These are phyloP conservation scores for Triticum dicoccoides DNA, from an alignment of 176 grass and related monocot species.

Conservation along the genomic window DNA sequence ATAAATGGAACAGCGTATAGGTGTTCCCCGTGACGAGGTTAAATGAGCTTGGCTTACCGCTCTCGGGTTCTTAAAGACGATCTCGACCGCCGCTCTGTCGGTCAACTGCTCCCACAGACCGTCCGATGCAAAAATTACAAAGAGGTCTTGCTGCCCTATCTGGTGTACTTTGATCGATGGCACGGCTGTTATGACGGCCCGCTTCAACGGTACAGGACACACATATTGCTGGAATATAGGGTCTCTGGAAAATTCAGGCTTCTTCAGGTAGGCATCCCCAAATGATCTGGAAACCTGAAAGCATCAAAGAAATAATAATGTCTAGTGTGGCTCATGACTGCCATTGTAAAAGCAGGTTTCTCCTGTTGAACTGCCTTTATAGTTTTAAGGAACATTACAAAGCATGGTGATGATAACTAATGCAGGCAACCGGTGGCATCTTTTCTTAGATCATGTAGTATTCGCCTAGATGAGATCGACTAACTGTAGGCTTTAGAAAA, in stretches of 20 bases:
- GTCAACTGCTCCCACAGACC: conserved; percentile 59
- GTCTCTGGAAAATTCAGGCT: conserved; percentile 36
- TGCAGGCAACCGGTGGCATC: not conserved
- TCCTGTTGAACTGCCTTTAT: not conserved
- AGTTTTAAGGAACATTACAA: not conserved
- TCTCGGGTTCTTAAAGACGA: conserved; percentile 50
- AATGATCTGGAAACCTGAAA: conserved; percentile 61
- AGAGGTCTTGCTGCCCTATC: conserved; percentile 44
- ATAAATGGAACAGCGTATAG: not conserved
- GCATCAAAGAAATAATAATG: not conserved
- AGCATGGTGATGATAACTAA: not conserved
- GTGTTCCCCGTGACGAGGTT: not conserved
- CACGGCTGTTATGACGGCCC: conserved; percentile 42
- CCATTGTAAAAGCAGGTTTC: not conserved
- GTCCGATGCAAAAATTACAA: conserved; percentile 64
- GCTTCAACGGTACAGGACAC: conserved; percentile 21
- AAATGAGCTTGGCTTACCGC: conserved; percentile 21
- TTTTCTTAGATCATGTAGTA: not conserved
- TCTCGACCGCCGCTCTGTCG: conserved; percentile 47
- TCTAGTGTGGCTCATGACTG: not conserved
- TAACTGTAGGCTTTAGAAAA: conserved; percentile 2
- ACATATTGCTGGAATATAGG: conserved; percentile 42
- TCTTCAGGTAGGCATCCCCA: conserved; percentile 59
- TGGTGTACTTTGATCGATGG: conserved; percentile 52
- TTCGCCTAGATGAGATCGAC: not conserved